These are phyloP conservation scores for Symmetrospora coprosmae DNA, from an alignment of 768 basidiomycete genomes.

Conservation along the genomic window DNA sequence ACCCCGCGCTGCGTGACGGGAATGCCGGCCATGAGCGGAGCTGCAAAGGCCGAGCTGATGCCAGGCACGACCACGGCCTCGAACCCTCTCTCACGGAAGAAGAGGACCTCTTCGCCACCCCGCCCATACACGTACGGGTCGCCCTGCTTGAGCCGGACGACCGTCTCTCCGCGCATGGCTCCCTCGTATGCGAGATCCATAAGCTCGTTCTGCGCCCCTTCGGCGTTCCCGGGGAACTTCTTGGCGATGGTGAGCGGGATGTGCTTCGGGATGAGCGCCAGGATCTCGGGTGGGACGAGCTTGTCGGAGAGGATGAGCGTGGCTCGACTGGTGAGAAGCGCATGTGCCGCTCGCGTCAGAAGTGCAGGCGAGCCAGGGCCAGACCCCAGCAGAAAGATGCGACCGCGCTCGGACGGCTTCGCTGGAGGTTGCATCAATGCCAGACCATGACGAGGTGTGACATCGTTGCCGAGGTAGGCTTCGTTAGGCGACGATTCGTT, in stretches of 20 bases:
- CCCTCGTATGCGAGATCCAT: constrained; percentile 81
- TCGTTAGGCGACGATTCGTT: background rate
- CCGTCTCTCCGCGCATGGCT: constrained; percentile 61
- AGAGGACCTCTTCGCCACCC: constrained; percentile 83
- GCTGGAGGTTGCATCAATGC: background rate
- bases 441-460: constrained; percentile 4
- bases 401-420: constrained; percentile 42
- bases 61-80: constrained; percentile 78
- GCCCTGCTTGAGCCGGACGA: constrained; percentile 90
- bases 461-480: background rate
- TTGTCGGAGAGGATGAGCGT: constrained; percentile 90
- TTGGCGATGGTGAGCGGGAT: constrained; percentile 74
- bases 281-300: constrained; percentile 75
- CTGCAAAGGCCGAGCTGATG: constrained; percentile 75
- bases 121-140: constrained; percentile 92
- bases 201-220: constrained; percentile 84
- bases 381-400: constrained; percentile 81
- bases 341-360: constrained; percentile 73
- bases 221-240: constrained; percentile 95
- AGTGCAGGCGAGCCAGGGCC: constrained; percentile 90
- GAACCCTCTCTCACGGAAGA: constrained; percentile 73
- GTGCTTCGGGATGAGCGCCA: constrained; percentile 58
- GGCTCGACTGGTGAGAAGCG: constrained; percentile 60
- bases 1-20: constrained; percentile 93
- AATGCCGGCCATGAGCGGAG: constrained; percentile 73